Evolutionary conservation across 1,284 basidiomycete genomes (phyloP).

Genomic region (Hymenochaete sp.): DNA sequence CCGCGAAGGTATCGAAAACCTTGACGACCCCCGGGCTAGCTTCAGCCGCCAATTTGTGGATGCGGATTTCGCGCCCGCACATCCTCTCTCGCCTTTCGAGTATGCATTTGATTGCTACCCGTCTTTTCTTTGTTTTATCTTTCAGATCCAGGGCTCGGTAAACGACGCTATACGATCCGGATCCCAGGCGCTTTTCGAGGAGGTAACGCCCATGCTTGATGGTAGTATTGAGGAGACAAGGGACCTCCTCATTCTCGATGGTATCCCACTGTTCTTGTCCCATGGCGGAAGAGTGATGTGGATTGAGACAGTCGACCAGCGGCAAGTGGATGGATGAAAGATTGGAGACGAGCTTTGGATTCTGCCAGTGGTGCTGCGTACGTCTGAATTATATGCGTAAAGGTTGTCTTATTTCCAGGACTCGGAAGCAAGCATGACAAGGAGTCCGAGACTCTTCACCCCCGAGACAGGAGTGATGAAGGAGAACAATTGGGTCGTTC

Average conservation of each 20-base stretch:
- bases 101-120: slow-evolving; percentile 4
- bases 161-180: slow-evolving; percentile 61
- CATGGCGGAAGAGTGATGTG: not conserved
- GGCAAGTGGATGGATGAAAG: too few species aligned
- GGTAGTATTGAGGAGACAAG: slow-evolving; percentile 11
- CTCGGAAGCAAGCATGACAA: too few species aligned
- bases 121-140: too few species aligned
- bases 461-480: too few species aligned
- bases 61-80: slow-evolving; percentile 44
- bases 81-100: not conserved
- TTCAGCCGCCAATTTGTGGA: slow-evolving; percentile 47
- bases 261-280: slow-evolving; percentile 4
- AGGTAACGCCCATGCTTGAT: slow-evolving; percentile 37
- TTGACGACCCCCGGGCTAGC: slow-evolving; percentile 55
- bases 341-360: too few species aligned
- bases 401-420: too few species aligned
- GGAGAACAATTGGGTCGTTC: too few species aligned
- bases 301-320: too few species aligned
- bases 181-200: slow-evolving; percentile 44
- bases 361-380: too few species aligned
- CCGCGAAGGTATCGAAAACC: slow-evolving; percentile 50
- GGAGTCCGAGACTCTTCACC: too few species aligned
- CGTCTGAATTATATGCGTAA: too few species aligned
- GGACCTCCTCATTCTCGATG: slow-evolving; percentile 13
- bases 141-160: slow-evolving; percentile 37